Conservation (phyloP, 2,329 filamentous ascomycete species). For the Juglanconis juglandina region DNA sequence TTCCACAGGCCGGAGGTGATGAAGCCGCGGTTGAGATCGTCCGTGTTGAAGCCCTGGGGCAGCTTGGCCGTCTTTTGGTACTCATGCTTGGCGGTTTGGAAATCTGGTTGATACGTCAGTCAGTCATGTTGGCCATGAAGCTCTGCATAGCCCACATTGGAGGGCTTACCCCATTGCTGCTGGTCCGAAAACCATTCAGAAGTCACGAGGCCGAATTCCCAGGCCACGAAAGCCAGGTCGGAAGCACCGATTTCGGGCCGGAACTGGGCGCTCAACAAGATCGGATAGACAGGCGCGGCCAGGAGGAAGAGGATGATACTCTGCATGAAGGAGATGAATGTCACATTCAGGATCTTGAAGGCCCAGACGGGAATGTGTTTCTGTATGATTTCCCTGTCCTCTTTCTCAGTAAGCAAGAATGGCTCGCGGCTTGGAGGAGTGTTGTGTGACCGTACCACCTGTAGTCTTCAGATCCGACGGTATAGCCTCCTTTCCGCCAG, state of each 20-base stretch:
- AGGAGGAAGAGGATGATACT: conserved; percentile 77
- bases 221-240: conserved; percentile 47
- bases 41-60: conserved; percentile 59
- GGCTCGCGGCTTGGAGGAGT: not conserved
- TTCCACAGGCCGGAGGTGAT: conserved; percentile 80
- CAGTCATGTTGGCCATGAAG: conserved; percentile 1
- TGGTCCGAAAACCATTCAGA: conserved; percentile 82
- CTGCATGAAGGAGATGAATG: conserved; percentile 86
- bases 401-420: conserved; percentile 20
- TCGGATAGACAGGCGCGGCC: conserved; percentile 73
- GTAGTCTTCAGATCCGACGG: conserved; percentile 88
- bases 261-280: conserved; percentile 69
- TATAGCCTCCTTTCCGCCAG: conserved; percentile 91
- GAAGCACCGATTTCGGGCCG: conserved; percentile 44
- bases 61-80: conserved; percentile 74
- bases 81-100: conserved; percentile 73
- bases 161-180: conserved; percentile 75
- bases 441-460: conserved; percentile 57
- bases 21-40: conserved; percentile 87
- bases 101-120: conserved; percentile 47
- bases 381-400: conserved; percentile 64
- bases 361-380: conserved; percentile 57
- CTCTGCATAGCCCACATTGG: not conserved
- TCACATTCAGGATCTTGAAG: conserved; percentile 82
- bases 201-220: conserved; percentile 49